A percentile compares a stretch with the other conserved stretches of the same genome.
Evolutionary conservation across 345 rosid genomes (phyloP).

Genomic region (Moricandia arvensis): DNA sequence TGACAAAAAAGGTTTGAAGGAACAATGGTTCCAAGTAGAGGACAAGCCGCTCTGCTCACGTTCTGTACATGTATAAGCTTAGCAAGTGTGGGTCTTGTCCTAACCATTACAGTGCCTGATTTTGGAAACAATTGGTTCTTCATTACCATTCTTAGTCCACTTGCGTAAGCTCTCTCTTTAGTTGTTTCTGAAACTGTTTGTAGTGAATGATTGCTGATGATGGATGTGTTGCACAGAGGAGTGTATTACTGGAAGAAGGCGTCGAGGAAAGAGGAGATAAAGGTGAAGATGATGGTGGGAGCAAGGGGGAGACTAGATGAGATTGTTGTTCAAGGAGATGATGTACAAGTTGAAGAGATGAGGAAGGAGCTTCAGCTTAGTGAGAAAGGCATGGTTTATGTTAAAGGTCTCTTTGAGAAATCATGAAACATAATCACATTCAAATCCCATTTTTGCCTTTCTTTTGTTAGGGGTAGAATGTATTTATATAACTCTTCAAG

Average conservation of each 20-base stretch:
- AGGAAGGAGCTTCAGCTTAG: slow-evolving; percentile 76
- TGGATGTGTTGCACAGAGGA: slow-evolving; percentile 52
- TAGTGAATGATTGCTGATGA: neutral
- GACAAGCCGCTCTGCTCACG: slow-evolving; percentile 90
- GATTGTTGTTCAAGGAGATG: slow-evolving; percentile 89
- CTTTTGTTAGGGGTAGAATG: neutral
- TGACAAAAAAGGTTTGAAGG: slow-evolving; percentile 70
- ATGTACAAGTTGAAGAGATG: slow-evolving; percentile 85
- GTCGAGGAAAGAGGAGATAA: slow-evolving; percentile 87
- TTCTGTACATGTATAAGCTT: slow-evolving; percentile 97
- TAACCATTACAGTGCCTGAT: slow-evolving; percentile 85
- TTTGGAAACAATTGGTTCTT: slow-evolving; percentile 94
- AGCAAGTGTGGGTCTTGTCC: slow-evolving; percentile 88
- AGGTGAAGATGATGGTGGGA: slow-evolving; percentile 72
- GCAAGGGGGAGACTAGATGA: slow-evolving; percentile 55
- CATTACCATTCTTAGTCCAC: slow-evolving; percentile 68
- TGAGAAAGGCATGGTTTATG: slow-evolving; percentile 95
- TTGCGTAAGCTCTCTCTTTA: slow-evolving; percentile 61
- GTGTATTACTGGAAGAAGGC: slow-evolving; percentile 87
- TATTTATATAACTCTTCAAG: slow-evolving; percentile 12
- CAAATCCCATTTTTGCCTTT: slow-evolving; percentile 24
- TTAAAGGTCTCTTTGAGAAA: slow-evolving; percentile 81
- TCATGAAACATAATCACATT: slow-evolving; percentile 30
- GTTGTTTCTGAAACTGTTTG: slow-evolving; percentile 10
- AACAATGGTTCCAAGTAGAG: slow-evolving; percentile 79